phyloP scores from a whole-genome alignment of 2,329 filamentous ascomycete species.

The Neofusicoccum parvum region DNA sequence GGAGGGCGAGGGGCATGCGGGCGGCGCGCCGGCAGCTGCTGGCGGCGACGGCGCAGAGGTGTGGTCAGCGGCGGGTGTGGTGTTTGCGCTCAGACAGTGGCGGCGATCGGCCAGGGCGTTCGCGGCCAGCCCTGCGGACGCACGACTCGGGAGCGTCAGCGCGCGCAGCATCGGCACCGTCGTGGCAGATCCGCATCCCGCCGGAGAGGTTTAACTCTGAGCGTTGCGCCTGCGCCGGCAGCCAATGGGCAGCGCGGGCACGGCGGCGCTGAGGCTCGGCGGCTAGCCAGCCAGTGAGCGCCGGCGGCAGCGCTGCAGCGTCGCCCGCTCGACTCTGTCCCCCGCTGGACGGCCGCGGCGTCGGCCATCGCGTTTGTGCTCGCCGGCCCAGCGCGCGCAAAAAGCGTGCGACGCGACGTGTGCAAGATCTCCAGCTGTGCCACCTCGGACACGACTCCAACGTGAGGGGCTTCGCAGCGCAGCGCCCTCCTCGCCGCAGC shows the following conservation, averaged over 20 bases:
- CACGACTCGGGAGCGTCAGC: slow-evolving; percentile 2
- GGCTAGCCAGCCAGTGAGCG: not conserved
- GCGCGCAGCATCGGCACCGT: not conserved
- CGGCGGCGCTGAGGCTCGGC: slow-evolving; percentile 1
- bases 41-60: too few species aligned
- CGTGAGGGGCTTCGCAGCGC: not conserved
- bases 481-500: slow-evolving; percentile 3
- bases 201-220: slow-evolving; percentile 9
- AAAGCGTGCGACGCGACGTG: not conserved
- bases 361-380: too few species aligned
- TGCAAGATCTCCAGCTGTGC: slow-evolving; percentile 2
- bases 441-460: slow-evolving; percentile 16
- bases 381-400: too few species aligned
- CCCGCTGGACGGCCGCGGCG: too few species aligned
- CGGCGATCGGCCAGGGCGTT: not conserved
- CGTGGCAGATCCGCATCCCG: slow-evolving; percentile 17
- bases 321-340: too few species aligned
- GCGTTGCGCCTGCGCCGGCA: not conserved
- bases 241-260: not conserved
- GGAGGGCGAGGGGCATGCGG: not conserved
- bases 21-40: too few species aligned
- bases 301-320: too few species aligned
- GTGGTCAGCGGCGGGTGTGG: not conserved
- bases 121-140: slow-evolving; percentile 2
- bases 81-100: not conserved